These are phyloP conservation scores for Cochliopodium minus DNA, from an alignment of 208 protist species.

Conservation along the genomic window DNA sequence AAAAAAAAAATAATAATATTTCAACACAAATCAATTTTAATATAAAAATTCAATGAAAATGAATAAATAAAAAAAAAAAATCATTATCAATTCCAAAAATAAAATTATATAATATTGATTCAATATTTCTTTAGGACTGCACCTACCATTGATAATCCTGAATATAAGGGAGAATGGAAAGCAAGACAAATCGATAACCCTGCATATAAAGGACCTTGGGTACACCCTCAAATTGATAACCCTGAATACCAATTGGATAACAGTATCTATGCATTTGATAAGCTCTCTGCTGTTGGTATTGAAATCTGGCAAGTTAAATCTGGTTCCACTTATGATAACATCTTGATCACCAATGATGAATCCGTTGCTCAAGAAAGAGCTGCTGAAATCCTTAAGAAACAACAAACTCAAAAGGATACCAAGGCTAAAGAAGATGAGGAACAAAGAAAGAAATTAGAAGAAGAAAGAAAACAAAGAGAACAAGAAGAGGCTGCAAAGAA, in stretches of 20 bases:
- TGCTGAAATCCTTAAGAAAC: not conserved
- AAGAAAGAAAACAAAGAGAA: constrained; percentile 1
- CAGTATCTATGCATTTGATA: constrained; percentile 44
- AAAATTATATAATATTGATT: constrained; percentile 3
- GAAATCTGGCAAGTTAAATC: constrained; percentile 86
- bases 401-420: constrained; percentile 16
- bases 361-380: constrained; percentile 44
- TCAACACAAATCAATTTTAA: too few species aligned
- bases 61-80: too few species aligned
- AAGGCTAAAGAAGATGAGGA: constrained; percentile 17
- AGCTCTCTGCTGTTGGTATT: constrained; percentile 59
- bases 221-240: constrained; percentile 57
- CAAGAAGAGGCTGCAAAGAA: not conserved
- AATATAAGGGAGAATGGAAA: constrained; percentile 62
- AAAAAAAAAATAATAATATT: too few species aligned
- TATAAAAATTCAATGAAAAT: too few species aligned
- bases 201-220: constrained; percentile 75
- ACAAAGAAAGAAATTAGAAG: not conserved
- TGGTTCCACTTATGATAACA: constrained; percentile 83
- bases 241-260: constrained; percentile 54
- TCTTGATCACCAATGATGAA: constrained; percentile 65
- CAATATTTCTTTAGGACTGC: too few species aligned
- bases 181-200: constrained; percentile 65
- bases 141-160: constrained; percentile 55
- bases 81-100: too few species aligned